Evolutionary conservation across 2,329 filamentous ascomycete species (phyloP), one percentile per base, ranked within the genome.

Genomic region (Phaeophleospora eucalypticola): DNA sequence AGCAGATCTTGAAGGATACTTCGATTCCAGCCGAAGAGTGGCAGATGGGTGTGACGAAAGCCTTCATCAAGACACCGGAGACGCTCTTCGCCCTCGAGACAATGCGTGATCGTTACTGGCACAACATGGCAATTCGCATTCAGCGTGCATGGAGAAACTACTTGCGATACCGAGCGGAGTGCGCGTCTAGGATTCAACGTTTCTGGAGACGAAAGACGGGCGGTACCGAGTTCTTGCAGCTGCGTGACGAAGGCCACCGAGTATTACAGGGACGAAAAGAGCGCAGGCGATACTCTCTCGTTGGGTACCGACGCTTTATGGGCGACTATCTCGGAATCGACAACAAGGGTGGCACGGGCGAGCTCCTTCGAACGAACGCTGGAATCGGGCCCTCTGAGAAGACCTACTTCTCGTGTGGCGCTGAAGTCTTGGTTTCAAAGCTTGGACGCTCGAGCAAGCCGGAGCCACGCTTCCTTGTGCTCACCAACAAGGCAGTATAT

Each of bases 121-220:
- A 97, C 70, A 98, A 97, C 71, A 97, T 98, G 93, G 93, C 93
- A 3, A 95, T 91, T 50, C 83, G 93, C 49, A 97, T 98, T 49
- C 93, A 98, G 71, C 82, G 93, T 58, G 93, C 95, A 64, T 98
- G 93, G 93, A 82, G 93, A 60, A 95, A 94, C 43, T 97, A 96
- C 64, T 78, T 97, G 34, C 84, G 91, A 4, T 97, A 97, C 69
- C 82, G 93, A 36, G 86, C 83, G 19, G 93, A 98, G 69, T 93
- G 88, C 49, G 93, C 93, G 4, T 95, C 86, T 12, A 82, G 93
- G 27, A 97, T 98, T 56, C 93, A 97, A 66, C 81, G 89, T 35
- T 90, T 95, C 74, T 98, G 90, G 90, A 81, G 91, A 61, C 90
- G 93, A 71, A 90, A 94, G 73, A 87, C 86, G 48, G 87, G 88